These are phyloP conservation scores for Mycena haematopus DNA, from an alignment of 768 basidiomycete species.

Conservation along the genomic window DNA sequence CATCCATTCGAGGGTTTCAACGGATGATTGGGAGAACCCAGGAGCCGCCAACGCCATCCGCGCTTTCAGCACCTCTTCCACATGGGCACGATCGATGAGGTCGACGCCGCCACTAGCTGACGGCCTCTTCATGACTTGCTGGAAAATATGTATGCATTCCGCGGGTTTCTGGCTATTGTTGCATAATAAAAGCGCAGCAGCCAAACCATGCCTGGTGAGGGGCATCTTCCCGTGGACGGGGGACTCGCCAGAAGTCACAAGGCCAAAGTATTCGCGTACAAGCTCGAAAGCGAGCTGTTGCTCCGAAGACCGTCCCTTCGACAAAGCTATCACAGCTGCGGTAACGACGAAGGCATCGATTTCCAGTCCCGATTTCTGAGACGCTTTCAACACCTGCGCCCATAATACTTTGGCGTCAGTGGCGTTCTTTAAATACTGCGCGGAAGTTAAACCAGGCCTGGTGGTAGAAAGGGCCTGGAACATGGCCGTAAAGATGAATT, in stretches of 20 bases:
- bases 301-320: constrained; percentile 62
- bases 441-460: constrained; percentile 31
- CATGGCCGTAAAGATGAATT: constrained; percentile 69
- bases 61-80: constrained; percentile 68
- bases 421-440: constrained; percentile 50
- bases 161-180: constrained; percentile 52
- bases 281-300: constrained; percentile 73
- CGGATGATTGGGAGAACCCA: constrained; percentile 52
- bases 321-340: constrained; percentile 59
- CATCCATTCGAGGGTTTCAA: constrained; percentile 75
- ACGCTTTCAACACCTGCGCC: constrained; percentile 64
- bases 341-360: constrained; percentile 62
- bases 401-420: constrained; percentile 77
- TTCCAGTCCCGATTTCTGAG: constrained; percentile 52
- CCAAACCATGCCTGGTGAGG: constrained; percentile 56
- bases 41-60: constrained; percentile 49
- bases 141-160: constrained; percentile 61
- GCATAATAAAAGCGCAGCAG: constrained; percentile 63
- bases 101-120: constrained; percentile 42
- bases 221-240: constrained; percentile 44
- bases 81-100: constrained; percentile 58
- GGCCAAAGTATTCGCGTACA: constrained; percentile 65
- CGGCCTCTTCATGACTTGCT: constrained; percentile 60
- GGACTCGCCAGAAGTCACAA: constrained; percentile 53
- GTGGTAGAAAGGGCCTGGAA: constrained; percentile 54